Conservation (phyloP, 2,329 filamentous ascomycete genomes). For the Diaporthe vaccinii region DNA sequence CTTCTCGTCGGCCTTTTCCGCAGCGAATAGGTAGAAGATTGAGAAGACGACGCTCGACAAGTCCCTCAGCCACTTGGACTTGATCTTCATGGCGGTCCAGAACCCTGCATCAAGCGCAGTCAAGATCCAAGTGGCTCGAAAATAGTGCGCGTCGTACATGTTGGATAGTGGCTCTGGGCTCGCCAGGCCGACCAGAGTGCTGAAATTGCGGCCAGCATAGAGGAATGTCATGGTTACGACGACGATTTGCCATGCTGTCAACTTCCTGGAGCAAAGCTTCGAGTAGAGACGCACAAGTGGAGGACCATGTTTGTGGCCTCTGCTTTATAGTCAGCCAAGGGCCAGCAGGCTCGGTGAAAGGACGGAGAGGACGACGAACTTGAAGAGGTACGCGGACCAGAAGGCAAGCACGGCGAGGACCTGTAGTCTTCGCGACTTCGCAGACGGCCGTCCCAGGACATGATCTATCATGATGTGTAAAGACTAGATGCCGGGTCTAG, state of each 20-base stretch:
- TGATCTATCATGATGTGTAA: conserved; percentile 78
- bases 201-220: conserved; percentile 93
- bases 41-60: conserved; percentile 87
- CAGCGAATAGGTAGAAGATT: conserved; percentile 90
- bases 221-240: conserved; percentile 91
- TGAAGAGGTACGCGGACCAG: conserved; percentile 88
- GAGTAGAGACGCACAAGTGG: conserved; percentile 80
- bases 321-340: conserved; percentile 52
- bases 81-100: conserved; percentile 97
- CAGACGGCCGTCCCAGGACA: conserved; percentile 89
- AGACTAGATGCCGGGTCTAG: conserved; percentile 9
- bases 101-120: conserved; percentile 96
- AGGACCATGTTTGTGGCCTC: conserved; percentile 91
- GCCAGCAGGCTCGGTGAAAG: conserved; percentile 41
- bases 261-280: conserved; percentile 73
- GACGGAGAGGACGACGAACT: conserved; percentile 61
- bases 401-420: conserved; percentile 92
- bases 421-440: conserved; percentile 92
- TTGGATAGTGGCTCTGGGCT: conserved; percentile 94
- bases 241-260: conserved; percentile 92
- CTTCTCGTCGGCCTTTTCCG: conserved; percentile 96
- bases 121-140: conserved; percentile 95
- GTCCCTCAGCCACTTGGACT: conserved; percentile 82
- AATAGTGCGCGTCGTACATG: conserved; percentile 92
- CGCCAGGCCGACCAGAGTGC: conserved; percentile 90